These are phyloP conservation scores for Apophysomyces trapeziformis DNA, from an alignment of 371 early-diverging fungal species.

Conservation along the genomic window DNA sequence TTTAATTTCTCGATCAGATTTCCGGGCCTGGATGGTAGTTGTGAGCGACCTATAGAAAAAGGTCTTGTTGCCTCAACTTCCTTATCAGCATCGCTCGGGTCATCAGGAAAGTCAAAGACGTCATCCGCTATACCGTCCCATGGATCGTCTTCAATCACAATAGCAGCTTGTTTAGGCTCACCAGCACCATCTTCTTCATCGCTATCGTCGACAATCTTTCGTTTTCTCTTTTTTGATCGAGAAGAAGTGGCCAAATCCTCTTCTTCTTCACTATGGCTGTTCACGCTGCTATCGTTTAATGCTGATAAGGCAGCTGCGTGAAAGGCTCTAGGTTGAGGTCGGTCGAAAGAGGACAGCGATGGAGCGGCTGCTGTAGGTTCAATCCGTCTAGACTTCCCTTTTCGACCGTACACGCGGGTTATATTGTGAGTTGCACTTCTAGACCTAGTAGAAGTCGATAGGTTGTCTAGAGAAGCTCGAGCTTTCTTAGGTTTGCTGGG, in stretches of 20 bases:
- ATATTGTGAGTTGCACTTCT: not conserved
- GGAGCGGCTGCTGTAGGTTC: not conserved
- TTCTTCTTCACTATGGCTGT: not conserved
- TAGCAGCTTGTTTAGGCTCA: not conserved
- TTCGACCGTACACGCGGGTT: not conserved
- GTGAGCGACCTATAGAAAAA: not conserved
- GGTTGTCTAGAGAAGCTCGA: not conserved
- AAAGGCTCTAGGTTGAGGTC: not conserved
- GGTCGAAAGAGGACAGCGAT: not conserved
- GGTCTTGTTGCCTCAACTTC: not conserved
- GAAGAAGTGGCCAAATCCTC: not conserved
- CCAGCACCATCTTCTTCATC: not conserved
- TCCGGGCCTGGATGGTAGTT: not conserved
- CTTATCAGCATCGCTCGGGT: not conserved
- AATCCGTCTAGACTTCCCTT: not conserved
- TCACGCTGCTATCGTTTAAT: not conserved
- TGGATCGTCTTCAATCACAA: not conserved
- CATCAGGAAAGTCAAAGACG: not conserved
- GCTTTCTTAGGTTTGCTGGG: not conserved
- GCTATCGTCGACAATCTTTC: conserved; percentile 1
- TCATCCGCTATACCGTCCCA: not conserved
- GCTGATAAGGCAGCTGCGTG: not conserved
- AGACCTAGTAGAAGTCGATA: not conserved
- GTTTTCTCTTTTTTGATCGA: not conserved
- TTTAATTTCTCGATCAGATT: too few species aligned